Evolutionary conservation across 2,329 filamentous ascomycete genomes (phyloP).

Genomic region (Ophiobolus disseminans): DNA sequence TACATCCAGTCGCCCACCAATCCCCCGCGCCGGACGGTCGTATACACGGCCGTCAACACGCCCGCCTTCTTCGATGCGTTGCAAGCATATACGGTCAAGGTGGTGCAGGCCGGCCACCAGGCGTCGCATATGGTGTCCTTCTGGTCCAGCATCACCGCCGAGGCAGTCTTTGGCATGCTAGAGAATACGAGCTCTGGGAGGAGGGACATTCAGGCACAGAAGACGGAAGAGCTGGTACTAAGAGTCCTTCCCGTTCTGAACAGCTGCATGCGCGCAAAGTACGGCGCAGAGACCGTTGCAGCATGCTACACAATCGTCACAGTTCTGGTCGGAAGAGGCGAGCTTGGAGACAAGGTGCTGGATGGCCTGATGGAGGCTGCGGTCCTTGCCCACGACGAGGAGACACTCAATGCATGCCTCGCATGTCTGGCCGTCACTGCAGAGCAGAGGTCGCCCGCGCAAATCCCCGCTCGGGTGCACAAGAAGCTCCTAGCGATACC

Average conservation of each 20-base stretch:
- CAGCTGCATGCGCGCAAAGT: constrained; percentile 76
- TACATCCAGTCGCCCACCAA: constrained; percentile 80
- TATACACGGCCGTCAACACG: constrained; percentile 83
- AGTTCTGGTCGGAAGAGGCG: constrained; percentile 82
- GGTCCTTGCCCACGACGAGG: constrained; percentile 74
- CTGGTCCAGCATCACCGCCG: constrained; percentile 87
- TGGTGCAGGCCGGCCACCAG: constrained; percentile 73
- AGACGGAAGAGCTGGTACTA: constrained; percentile 78
- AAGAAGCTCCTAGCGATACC: constrained; percentile 71
- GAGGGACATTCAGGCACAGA: constrained; percentile 76
- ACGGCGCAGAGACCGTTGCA: constrained; percentile 79
- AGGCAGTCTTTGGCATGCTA: constrained; percentile 83
- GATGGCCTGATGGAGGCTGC: constrained; percentile 90
- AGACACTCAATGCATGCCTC: constrained; percentile 76
- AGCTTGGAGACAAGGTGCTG: constrained; percentile 79
- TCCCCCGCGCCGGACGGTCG: constrained; percentile 80
- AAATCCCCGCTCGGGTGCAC: constrained; percentile 72
- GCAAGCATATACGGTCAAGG: constrained; percentile 79
- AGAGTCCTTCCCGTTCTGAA: constrained; percentile 74
- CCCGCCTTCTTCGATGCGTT: constrained; percentile 76
- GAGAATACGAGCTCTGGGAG: constrained; percentile 79
- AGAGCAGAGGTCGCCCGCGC: constrained; percentile 75
- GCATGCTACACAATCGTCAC: constrained; percentile 91
- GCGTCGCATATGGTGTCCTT: constrained; percentile 83
- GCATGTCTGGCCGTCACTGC: constrained; percentile 82